Evolutionary conservation across 352 stramenopile genomes (phyloP), one percentile per base, ranked within the genome.

Genomic region (Phytophthora litchii): DNA sequence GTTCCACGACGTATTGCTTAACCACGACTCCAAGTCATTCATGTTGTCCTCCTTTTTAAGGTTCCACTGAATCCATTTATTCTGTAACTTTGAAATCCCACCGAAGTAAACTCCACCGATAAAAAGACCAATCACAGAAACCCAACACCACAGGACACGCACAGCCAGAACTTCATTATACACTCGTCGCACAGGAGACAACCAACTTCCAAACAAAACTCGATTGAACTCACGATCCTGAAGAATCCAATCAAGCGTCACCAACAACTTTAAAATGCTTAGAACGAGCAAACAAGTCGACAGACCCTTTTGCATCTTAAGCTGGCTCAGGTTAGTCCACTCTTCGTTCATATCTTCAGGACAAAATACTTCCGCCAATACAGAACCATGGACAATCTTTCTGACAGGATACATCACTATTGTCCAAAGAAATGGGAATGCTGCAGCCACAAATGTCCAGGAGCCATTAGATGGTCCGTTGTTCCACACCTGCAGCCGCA

Each of bases 371-470:
- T 42, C 37, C 17, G 56, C 35, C 21, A 64, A 4, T 13, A 19
- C 16, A n/a, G 42, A 56, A 10, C 20, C 31, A 6, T n/a, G 44
- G 9, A 16, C 58, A 45, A 44, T 44, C 16, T 37, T 67, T 51
- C 19, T 62, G 35, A 13, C 43, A 64, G 54, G 0, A 17, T 42
- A 70, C 17, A 65, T 48, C 35, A 61, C 17, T 20, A 36, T 34
- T 16, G 50, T 58, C 76, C 77, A 89, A 4, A 67, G 10, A 5
- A 80, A 61, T 3, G 77, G 77, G 16, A 68, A 78, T 14, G 52
- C 25, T 45, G 67, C 35, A n/a, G 45, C 53, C 41, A 84, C 20
- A 23, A 89, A 78, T 23, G 80, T 86, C 75, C 75, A 88, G 0
- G 80, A 89, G 16, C 80, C 80, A 31, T 84, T 62, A 14, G 70